These are phyloP conservation scores for Trapa bicornis DNA, from an alignment of 345 rosid species.

Conservation along the genomic window DNA sequence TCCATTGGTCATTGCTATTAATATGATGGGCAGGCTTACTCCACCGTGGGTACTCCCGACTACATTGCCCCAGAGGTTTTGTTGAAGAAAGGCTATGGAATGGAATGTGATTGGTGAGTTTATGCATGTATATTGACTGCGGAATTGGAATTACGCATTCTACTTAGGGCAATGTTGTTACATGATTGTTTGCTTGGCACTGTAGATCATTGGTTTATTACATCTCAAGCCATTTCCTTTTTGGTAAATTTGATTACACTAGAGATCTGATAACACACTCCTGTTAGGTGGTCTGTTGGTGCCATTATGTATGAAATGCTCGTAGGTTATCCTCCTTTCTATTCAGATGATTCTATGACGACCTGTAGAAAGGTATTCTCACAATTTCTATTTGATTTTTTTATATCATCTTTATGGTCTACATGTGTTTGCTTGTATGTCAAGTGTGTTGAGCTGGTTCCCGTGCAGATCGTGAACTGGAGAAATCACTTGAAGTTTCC, in stretches of 20 bases:
- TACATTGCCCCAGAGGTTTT: conserved; percentile 95
- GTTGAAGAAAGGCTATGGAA: conserved; percentile 91
- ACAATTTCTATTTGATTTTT: background rate
- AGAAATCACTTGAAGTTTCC: conserved; percentile 91
- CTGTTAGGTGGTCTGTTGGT: conserved; percentile 93
- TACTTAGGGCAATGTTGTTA: background rate
- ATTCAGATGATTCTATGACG: conserved; percentile 97
- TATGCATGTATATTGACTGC: background rate
- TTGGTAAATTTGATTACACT: background rate
- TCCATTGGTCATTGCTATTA: background rate
- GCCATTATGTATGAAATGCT: conserved; percentile 98
- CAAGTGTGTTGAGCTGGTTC: background rate
- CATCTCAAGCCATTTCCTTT: background rate
- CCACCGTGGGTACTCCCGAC: conserved; percentile 98
- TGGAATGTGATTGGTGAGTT: conserved; percentile 98
- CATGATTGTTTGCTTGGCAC: background rate
- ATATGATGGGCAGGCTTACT: conserved; percentile 58
- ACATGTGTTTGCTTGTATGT: background rate
- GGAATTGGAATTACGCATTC: background rate
- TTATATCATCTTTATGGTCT: too few species aligned
- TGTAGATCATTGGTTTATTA: background rate
- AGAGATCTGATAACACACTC: conserved; percentile 3
- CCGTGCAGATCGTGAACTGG: conserved; percentile 84
- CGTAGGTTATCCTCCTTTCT: conserved; percentile 91
- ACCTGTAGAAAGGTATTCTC: conserved; percentile 75